Evolutionary conservation across 768 basidiomycete genomes (phyloP).

Genomic region (Psilocybe subaeruginosa): DNA sequence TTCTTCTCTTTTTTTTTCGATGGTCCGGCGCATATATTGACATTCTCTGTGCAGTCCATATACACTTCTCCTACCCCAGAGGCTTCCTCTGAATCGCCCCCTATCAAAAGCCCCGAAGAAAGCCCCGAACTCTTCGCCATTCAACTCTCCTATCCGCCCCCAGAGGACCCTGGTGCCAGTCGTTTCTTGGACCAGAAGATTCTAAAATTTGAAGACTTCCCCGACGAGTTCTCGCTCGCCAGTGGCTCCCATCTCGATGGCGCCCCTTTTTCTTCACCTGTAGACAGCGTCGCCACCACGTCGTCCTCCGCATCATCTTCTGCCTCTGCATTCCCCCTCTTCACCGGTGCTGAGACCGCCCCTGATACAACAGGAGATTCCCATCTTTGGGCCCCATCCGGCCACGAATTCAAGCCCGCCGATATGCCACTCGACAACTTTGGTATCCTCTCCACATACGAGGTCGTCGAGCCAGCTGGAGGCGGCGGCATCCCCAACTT

Average conservation of each 20-base stretch:
- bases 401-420: constrained; percentile 19
- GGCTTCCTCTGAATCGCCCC: constrained; percentile 35
- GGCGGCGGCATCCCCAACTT: constrained; percentile 21
- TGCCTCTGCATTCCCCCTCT: constrained; percentile 26
- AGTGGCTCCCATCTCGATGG: constrained; percentile 7
- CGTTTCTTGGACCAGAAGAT: constrained; percentile 27
- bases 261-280: constrained; percentile 35
- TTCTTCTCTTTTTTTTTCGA: background rate
- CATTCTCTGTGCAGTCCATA: constrained; percentile 41
- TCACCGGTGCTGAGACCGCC: background rate
- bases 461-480: constrained; percentile 21
- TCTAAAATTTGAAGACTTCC: constrained; percentile 30
- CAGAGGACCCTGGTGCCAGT: constrained; percentile 21
- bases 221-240: constrained; percentile 23
- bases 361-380: constrained; percentile 8
- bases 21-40: constrained; percentile 3
- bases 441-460: constrained; percentile 22
- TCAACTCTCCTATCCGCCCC: constrained; percentile 29
- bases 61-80: constrained; percentile 42
- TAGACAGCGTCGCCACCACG: constrained; percentile 30
- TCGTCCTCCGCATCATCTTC: constrained; percentile 29
- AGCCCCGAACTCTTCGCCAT: constrained; percentile 30
- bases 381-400: constrained; percentile 10
- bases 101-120: constrained; percentile 27
- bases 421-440: constrained; percentile 22